Base-by-base conservation (phyloP, 2,329 filamentous ascomycete genomes). In the Hymenotorrendiella dingleyae region DNA sequence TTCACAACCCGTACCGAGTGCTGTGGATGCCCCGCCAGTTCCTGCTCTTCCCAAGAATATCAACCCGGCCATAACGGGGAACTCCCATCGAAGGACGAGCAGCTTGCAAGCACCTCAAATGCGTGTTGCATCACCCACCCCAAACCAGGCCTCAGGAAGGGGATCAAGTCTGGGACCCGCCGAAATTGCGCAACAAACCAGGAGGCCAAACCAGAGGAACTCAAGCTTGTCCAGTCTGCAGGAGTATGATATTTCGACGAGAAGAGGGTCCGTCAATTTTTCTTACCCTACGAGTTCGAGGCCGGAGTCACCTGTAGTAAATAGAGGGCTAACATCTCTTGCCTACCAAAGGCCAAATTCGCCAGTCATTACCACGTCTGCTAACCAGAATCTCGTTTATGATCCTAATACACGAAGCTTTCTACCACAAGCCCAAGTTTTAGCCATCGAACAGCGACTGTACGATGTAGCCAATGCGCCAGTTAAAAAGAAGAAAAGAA, bases 401-500 rank as follows among this genome's bases (percentile, higher is more conserved):
- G 79, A 82, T 49, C 69, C 78, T n/a, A 82, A 82, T 52, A 80
- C 80, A 12, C 70, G 79, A 51, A 73, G 79, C 46, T 79, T 82
- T 69, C 68, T 82, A 3, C 69, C 73, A 3, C 70, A 63, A 40
- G 60, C 58, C 5, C 65, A 73, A 20, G 49, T 74, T 14, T 34
- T 66, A 50, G 69, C 60, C 37, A 63, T 63, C 33, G 69, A 74
- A 38, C 65, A 71, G 41, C 62, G 56, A 23, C 54, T 69, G 4
- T 57, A 62, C 19, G 62, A 71, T 41, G 60, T 62, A 12, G 58
- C 65, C 0, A 67, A 70, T 21, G 35, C 45, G 35, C 66, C 67
- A 9, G 66, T 69, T 6, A 62, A 61, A 44, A 59, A 54, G 36
- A 68, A 64, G 48, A 68, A 64, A 45, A 62, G 61, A 29, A 33